Evolutionary conservation across 2,329 filamentous ascomycete species (phyloP).

Genomic region (Juglanconis juglandina): DNA sequence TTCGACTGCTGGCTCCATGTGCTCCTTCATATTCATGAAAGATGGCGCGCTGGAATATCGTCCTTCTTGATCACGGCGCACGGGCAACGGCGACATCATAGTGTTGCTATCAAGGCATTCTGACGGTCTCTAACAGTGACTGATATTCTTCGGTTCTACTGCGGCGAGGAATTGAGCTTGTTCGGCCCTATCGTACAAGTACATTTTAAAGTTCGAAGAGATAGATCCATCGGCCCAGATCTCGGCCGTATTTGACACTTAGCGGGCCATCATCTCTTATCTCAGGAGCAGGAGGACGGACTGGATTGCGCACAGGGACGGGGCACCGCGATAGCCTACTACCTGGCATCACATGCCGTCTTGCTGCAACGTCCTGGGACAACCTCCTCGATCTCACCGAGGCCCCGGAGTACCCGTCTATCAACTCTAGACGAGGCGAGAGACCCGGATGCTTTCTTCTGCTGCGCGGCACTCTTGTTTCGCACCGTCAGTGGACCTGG

Average conservation of each 20-base stretch:
- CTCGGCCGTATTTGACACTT: slow-evolving; percentile 18
- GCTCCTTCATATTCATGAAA: neutral
- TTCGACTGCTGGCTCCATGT: neutral
- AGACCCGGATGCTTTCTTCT: neutral
- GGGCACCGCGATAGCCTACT: slow-evolving; percentile 9
- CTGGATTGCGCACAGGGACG: neutral
- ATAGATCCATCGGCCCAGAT: slow-evolving; percentile 17
- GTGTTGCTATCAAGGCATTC: too few species aligned
- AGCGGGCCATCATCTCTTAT: slow-evolving; percentile 13
- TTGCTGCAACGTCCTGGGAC: neutral
- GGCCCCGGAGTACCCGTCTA: slow-evolving; percentile 1
- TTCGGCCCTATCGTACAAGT: neutral
- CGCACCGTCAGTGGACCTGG: slow-evolving; percentile 22
- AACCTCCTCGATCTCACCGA: too few species aligned
- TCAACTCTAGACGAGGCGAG: neutral
- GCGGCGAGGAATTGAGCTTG: neutral
- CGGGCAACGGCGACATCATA: too few species aligned
- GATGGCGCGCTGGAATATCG: neutral
- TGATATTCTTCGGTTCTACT: neutral
- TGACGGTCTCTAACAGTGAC: neutral
- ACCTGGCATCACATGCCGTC: neutral
- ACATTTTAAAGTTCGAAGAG: slow-evolving; percentile 2
- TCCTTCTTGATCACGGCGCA: too few species aligned
- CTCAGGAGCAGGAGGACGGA: slow-evolving; percentile 10
- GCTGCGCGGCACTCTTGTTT: slow-evolving; percentile 4